Conservation (phyloP, 2,329 filamentous ascomycete species). For the Calonectria pseudoreteaudii region DNA sequence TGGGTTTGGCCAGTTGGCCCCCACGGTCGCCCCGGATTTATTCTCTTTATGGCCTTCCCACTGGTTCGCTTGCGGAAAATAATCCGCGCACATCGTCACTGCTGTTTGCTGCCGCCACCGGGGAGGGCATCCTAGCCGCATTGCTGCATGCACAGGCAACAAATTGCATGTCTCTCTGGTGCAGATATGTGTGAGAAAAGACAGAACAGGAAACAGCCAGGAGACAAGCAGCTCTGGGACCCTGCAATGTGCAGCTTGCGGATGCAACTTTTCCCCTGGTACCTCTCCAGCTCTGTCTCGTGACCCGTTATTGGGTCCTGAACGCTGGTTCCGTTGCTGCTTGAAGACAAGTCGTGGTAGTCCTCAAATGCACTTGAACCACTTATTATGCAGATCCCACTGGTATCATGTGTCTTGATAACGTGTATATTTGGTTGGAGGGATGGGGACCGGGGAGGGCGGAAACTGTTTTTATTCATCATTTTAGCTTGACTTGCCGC, state of each 20-base stretch:
- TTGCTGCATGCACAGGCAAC: slow-evolving; percentile 2
- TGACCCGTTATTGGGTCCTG: slow-evolving; percentile 15
- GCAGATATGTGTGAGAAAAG: slow-evolving; percentile 10
- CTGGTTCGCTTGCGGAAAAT: slow-evolving; percentile 28
- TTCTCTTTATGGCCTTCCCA: slow-evolving; percentile 26
- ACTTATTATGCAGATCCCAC: slow-evolving; percentile 1
- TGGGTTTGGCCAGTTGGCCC: slow-evolving; percentile 18
- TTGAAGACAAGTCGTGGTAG: background rate
- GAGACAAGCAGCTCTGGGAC: background rate
- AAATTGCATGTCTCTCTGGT: background rate
- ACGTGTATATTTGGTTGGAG: background rate
- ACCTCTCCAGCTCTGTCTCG: slow-evolving; percentile 1
- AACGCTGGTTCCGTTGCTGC: background rate
- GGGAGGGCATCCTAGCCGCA: slow-evolving; percentile 15
- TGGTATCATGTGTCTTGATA: background rate
- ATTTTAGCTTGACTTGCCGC: background rate
- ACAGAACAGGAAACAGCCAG: background rate
- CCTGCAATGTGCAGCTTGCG: slow-evolving; percentile 20
- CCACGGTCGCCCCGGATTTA: slow-evolving; percentile 20
- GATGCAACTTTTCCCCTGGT: slow-evolving; percentile 14
- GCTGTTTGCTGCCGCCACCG: slow-evolving; percentile 8
- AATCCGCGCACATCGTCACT: slow-evolving; percentile 25
- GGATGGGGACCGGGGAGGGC: background rate
- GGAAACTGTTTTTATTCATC: background rate
- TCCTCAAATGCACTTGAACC: slow-evolving; percentile 1